A percentile compares a stretch with the other conserved stretches of the same genome.
Conservation (phyloP, 73 alveolate species). For the Paramecium biaurelia region DNA sequence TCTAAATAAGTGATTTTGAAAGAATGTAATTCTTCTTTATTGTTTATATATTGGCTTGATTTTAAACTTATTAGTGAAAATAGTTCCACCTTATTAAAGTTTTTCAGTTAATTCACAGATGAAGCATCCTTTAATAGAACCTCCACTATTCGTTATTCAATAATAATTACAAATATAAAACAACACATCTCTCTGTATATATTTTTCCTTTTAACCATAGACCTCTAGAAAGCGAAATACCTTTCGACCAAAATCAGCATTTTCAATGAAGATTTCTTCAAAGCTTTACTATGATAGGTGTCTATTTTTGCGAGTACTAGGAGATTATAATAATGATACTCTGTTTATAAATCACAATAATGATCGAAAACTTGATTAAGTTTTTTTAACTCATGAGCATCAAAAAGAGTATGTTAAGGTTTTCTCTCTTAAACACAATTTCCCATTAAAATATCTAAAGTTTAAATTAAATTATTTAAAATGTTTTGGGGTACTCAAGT, state of each 20-base stretch:
- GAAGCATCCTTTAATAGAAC: neutral
- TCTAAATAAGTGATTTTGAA: conserved; percentile 14
- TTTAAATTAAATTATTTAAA: conserved; percentile 57
- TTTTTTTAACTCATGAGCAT: neutral
- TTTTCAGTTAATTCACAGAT: neutral
- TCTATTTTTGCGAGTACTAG: conserved; percentile 48
- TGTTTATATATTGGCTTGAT: neutral
- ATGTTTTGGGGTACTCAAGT: conserved; percentile 78
- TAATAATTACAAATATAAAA: conserved; percentile 16
- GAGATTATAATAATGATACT: neutral
- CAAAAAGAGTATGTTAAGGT: conserved; percentile 20
- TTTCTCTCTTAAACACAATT: conserved; percentile 46
- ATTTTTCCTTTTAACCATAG: conserved; percentile 15
- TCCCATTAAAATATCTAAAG: conserved; percentile 46
- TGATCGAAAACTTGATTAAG: neutral
- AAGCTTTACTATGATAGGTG: neutral
- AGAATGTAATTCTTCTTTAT: conserved; percentile 3
- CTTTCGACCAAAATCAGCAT: conserved; percentile 40
- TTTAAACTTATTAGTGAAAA: neutral
- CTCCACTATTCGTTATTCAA: conserved; percentile 53
- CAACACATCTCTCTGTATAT: neutral
- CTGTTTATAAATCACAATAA: conserved; percentile 29
- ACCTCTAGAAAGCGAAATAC: neutral
- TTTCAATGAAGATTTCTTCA: conserved; percentile 48
- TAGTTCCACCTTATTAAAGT: conserved; percentile 1